Conservation (phyloP, 2,329 filamentous ascomycete genomes). For the Stenocarpella maydis region DNA sequence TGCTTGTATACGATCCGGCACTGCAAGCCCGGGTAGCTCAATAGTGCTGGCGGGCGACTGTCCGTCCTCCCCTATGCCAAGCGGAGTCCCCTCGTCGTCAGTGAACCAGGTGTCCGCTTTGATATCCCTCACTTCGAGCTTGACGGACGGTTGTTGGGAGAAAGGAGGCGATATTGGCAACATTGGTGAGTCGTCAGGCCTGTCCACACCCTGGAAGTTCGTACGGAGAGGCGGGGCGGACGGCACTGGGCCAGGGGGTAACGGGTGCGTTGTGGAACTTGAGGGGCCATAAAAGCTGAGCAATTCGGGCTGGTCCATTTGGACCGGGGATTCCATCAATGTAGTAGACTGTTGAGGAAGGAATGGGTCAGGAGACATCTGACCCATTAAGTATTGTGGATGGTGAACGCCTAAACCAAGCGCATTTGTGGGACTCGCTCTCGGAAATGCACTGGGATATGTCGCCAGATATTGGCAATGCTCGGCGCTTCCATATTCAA, state of each 20-base stretch:
- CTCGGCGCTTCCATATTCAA: slow-evolving; percentile 46
- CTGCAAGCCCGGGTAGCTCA: slow-evolving; percentile 52
- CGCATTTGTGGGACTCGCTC: slow-evolving; percentile 37
- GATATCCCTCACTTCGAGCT: slow-evolving; percentile 37
- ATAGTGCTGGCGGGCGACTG: slow-evolving; percentile 49
- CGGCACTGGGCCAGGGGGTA: neutral
- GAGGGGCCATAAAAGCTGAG: slow-evolving; percentile 23
- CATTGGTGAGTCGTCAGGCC: slow-evolving; percentile 5
- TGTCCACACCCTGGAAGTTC: slow-evolving; percentile 17
- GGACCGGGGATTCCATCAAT: slow-evolving; percentile 21
- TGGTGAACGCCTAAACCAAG: slow-evolving; percentile 30
- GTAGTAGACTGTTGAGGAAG: slow-evolving; percentile 8
- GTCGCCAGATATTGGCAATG: slow-evolving; percentile 43
- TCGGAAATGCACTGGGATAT: slow-evolving; percentile 43
- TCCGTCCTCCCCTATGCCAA: slow-evolving; percentile 69
- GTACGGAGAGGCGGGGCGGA: slow-evolving; percentile 19
- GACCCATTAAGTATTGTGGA: slow-evolving; percentile 32
- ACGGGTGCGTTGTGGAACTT: slow-evolving; percentile 18
- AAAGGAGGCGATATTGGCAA: slow-evolving; percentile 14
- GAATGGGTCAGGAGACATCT: slow-evolving; percentile 26
- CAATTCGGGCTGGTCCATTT: slow-evolving; percentile 28
- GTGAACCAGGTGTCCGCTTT: slow-evolving; percentile 56
- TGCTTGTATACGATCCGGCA: slow-evolving; percentile 47
- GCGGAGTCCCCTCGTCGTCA: slow-evolving; percentile 66
- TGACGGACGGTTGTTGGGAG: slow-evolving; percentile 5